Evolutionary conservation across 192 early-diverging fungal genomes (phyloP).

Genomic region (Coemansia sp.): DNA sequence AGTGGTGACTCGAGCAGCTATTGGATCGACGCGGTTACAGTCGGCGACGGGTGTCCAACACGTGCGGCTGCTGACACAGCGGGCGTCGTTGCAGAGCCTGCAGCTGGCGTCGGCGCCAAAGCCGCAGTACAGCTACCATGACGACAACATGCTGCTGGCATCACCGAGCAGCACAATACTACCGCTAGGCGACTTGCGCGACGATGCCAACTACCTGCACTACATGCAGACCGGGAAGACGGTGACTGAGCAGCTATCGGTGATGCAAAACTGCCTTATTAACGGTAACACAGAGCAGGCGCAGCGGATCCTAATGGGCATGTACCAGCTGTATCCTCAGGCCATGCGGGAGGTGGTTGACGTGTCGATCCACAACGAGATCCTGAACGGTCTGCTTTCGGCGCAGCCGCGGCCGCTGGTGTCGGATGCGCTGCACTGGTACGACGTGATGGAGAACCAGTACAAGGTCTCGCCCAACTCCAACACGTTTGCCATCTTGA

Average conservation of each 20-base stretch:
- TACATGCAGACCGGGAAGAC: conserved; percentile 42
- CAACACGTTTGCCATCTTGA: conserved; percentile 73
- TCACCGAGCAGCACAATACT: conserved; percentile 14
- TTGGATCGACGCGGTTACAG: background rate
- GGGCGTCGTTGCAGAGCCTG: conserved; percentile 3
- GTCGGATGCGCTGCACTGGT: conserved; percentile 66
- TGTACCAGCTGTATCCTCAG: conserved; percentile 59
- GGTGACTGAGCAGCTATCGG: conserved; percentile 67
- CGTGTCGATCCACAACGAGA: conserved; percentile 73
- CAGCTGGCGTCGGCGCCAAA: conserved; percentile 14
- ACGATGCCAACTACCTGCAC: conserved; percentile 20
- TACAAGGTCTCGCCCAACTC: conserved; percentile 59
- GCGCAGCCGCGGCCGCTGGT: conserved; percentile 52
- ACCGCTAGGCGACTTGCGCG: conserved; percentile 6
- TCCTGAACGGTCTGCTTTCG: conserved; percentile 69
- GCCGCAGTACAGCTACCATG: background rate
- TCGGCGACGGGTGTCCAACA: background rate
- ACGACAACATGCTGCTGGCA: conserved; percentile 19
- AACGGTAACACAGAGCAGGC: conserved; percentile 72
- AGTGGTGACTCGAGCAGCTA: background rate
- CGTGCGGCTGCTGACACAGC: conserved; percentile 15
- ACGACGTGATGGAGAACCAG: conserved; percentile 55
- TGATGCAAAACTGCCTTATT: conserved; percentile 74
- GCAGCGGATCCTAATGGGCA: conserved; percentile 61
- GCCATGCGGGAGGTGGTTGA: conserved; percentile 70